phyloP scores from a whole-genome alignment of 495 filamentous ascomycete genomes.

The Pyrenula massariospora region DNA sequence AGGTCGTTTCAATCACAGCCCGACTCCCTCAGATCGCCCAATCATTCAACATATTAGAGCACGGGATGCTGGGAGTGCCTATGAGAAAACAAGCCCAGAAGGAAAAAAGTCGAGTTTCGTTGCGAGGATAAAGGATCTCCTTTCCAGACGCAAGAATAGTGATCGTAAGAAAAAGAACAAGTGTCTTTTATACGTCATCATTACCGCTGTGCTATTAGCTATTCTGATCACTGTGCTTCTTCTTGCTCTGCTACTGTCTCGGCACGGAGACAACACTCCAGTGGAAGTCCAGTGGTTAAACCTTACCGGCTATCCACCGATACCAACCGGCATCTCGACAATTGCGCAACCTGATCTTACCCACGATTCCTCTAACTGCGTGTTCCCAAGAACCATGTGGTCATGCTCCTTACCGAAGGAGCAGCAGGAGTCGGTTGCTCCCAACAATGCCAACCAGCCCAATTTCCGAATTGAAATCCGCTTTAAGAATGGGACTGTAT shows the following conservation, averaged over 20 bases:
- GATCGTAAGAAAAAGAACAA: background rate
- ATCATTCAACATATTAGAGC: background rate
- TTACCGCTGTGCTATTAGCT: constrained; percentile 38
- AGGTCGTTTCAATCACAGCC: background rate
- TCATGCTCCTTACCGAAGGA: constrained; percentile 73
- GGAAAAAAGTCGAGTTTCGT: background rate
- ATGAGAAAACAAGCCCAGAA: background rate
- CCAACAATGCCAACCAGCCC: constrained; percentile 52
- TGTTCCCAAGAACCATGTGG: constrained; percentile 61
- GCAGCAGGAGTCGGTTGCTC: constrained; percentile 45
- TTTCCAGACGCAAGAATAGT: background rate
- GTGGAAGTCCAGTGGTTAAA: constrained; percentile 62
- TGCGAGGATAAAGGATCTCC: background rate
- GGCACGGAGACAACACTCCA: constrained; percentile 25
- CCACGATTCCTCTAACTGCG: constrained; percentile 48
- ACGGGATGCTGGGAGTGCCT: background rate
- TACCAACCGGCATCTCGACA: constrained; percentile 71
- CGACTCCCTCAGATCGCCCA: background rate
- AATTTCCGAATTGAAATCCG: constrained; percentile 71
- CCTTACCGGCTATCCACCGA: constrained; percentile 72
- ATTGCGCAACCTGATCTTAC: constrained; percentile 54
- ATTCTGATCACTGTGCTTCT: constrained; percentile 49
- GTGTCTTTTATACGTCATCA: constrained; percentile 34
- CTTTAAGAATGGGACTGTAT: constrained; percentile 58
- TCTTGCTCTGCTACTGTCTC: constrained; percentile 48